Conservation (phyloP, 495 filamentous ascomycete species). For the Aspergillus saccharolyticus region DNA sequence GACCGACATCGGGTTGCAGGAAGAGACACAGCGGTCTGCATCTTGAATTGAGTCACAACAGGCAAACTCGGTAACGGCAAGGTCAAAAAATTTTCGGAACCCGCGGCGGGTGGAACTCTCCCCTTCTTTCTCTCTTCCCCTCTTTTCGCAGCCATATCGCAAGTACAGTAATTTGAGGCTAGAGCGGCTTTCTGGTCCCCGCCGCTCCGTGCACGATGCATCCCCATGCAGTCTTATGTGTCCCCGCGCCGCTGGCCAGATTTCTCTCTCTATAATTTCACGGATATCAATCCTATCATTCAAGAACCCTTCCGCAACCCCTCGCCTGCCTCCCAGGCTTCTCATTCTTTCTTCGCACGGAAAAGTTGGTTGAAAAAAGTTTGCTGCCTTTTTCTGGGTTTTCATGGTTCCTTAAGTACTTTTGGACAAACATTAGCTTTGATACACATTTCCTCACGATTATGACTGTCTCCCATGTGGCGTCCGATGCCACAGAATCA, state of each 20-base stretch:
- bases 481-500: constrained; percentile 17
- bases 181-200: background rate
- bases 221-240: constrained; percentile 3
- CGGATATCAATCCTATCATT: background rate
- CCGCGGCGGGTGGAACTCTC: background rate
- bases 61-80: too few species aligned
- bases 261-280: constrained; percentile 2
- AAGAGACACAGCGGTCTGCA: too few species aligned
- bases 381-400: background rate
- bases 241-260: background rate
- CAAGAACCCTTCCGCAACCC: background rate
- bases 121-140: background rate
- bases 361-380: background rate
- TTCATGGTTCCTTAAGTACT: background rate
- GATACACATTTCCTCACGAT: background rate
- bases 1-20: background rate
- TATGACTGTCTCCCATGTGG: constrained; percentile 9
- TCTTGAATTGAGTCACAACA: too few species aligned
- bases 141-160: background rate
- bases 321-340: background rate
- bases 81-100: too few species aligned
- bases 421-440: background rate
- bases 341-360: background rate
- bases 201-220: background rate
- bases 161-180: background rate